Evolutionary conservation across 352 stramenopile species (phyloP).

Genomic region (Pythium aristosporum): DNA sequence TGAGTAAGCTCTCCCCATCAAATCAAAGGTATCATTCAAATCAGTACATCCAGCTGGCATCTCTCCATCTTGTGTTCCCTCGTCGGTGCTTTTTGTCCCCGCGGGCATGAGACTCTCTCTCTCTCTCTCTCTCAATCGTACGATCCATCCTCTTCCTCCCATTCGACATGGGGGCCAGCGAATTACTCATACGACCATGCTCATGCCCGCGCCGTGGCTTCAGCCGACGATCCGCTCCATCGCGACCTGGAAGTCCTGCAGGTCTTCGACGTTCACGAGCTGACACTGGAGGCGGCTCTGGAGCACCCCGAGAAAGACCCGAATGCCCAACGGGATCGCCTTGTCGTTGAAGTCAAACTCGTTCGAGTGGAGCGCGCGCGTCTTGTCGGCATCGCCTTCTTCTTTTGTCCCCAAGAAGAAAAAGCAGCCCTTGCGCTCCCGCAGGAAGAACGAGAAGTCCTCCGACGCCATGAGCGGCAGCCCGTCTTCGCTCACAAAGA

Average conservation of each 20-base stretch:
- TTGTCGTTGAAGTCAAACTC: constrained; percentile 88
- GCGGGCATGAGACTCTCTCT: constrained; percentile 16
- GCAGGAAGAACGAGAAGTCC: constrained; percentile 92
- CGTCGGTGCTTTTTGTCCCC: constrained; percentile 11
- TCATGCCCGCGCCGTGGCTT: constrained; percentile 22
- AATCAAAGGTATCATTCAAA: background rate
- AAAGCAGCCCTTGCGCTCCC: constrained; percentile 81
- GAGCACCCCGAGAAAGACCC: constrained; percentile 71
- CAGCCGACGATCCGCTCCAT: constrained; percentile 67
- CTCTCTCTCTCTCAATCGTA: background rate
- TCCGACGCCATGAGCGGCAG: constrained; percentile 93
- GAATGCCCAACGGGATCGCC: constrained; percentile 77
- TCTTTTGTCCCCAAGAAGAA: constrained; percentile 86
- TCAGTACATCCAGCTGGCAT: background rate
- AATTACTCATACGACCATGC: constrained; percentile 19
- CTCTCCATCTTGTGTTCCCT: too few relatives aligned
- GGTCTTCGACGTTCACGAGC: constrained; percentile 63
- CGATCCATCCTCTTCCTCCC: background rate
- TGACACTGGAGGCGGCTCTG: constrained; percentile 65
- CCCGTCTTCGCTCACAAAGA: constrained; percentile 78
- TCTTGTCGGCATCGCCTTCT: constrained; percentile 48
- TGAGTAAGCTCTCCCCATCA: background rate
- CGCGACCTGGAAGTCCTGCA: constrained; percentile 74
- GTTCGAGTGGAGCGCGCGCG: constrained; percentile 72
- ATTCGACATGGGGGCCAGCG: background rate